A percentile compares a stretch with the other conserved stretches of the same genome.
Conservation (phyloP, 2,329 filamentous ascomycete genomes). For the Graphiopsis chlorocephala region DNA sequence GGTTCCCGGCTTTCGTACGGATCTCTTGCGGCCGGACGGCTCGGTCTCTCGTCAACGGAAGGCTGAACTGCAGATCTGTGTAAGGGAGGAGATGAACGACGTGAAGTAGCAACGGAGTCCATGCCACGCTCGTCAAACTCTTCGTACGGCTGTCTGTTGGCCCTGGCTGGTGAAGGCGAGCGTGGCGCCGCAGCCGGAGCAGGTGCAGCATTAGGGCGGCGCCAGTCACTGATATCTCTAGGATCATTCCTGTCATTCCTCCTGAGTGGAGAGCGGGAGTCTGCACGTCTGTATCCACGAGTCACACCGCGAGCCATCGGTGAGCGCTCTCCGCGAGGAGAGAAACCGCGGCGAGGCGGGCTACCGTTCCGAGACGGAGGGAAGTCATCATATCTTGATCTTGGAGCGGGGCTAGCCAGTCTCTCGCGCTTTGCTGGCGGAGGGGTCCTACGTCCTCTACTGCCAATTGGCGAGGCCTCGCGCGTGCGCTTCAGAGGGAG, state of each 20-base stretch:
- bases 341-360: slow-evolving; percentile 41
- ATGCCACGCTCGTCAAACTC: slow-evolving; percentile 52
- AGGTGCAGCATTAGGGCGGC: slow-evolving; percentile 24
- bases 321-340: slow-evolving; percentile 39
- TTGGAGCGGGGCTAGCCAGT: slow-evolving; percentile 39
- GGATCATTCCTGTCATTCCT: slow-evolving; percentile 50
- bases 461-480: slow-evolving; percentile 47
- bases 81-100: slow-evolving; percentile 59
- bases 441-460: slow-evolving; percentile 45
- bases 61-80: slow-evolving; percentile 47
- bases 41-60: slow-evolving; percentile 31
- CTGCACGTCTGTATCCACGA: slow-evolving; percentile 44
- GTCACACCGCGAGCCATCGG: slow-evolving; percentile 31
- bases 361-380: slow-evolving; percentile 38
- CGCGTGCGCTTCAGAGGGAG: slow-evolving; percentile 43
- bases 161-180: slow-evolving; percentile 50
- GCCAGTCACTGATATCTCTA: slow-evolving; percentile 49
- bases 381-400: slow-evolving; percentile 46
- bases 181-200: slow-evolving; percentile 40
- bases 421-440: slow-evolving; percentile 41
- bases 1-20: slow-evolving; percentile 18
- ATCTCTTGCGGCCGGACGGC: slow-evolving; percentile 26
- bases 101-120: slow-evolving; percentile 57
- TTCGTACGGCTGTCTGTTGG: slow-evolving; percentile 28
- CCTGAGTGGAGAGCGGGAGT: slow-evolving; percentile 53